phyloP scores from a whole-genome alignment of 352 stramenopile genomes.

The Sclerospora graminicola region DNA sequence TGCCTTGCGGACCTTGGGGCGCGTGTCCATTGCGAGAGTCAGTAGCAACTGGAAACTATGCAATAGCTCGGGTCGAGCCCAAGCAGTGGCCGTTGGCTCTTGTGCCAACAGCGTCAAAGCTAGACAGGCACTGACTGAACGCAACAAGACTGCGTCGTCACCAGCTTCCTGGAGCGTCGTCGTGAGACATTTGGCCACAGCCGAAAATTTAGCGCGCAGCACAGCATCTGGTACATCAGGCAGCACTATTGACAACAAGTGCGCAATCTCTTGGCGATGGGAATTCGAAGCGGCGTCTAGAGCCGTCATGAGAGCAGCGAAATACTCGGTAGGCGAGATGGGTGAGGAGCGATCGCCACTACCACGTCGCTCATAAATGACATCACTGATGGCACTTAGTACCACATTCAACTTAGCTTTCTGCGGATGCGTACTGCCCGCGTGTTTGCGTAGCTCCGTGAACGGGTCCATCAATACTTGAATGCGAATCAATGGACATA shows the following conservation, averaged over 20 bases:
- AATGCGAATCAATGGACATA: no score
- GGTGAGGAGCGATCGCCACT: conserved; percentile 12
- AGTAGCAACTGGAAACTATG: conserved; percentile 74
- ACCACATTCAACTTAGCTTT: conserved; percentile 80
- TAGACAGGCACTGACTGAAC: conserved; percentile 55
- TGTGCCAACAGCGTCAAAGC: conserved; percentile 55
- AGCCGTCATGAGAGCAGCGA: conserved; percentile 80
- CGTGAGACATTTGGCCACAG: conserved; percentile 55
- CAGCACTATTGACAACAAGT: conserved; percentile 69
- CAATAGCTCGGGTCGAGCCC: conserved; percentile 58
- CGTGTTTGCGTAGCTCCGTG: conserved; percentile 71
- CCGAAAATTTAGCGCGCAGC: conserved; percentile 69
- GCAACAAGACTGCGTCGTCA: conserved; percentile 47
- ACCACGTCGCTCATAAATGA: conserved; percentile 69
- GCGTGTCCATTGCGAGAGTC: conserved; percentile 60
- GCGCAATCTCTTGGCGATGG: conserved; percentile 68
- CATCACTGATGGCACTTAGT: conserved; percentile 68
- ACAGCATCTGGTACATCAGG: conserved; percentile 61
- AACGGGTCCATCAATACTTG: conserved; percentile 66
- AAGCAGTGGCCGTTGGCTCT: conserved; percentile 49
- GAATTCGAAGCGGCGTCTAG: conserved; percentile 61
- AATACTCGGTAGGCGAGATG: conserved; percentile 80
- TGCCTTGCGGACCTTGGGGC: conserved; percentile 78
- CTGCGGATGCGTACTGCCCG: conserved; percentile 60
- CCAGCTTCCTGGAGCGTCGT: conserved; percentile 63